A percentile compares a stretch with the other conserved stretches of the same genome.
phyloP scores from a whole-genome alignment of 495 filamentous ascomycete species.

The Apodospora peruviana region DNA sequence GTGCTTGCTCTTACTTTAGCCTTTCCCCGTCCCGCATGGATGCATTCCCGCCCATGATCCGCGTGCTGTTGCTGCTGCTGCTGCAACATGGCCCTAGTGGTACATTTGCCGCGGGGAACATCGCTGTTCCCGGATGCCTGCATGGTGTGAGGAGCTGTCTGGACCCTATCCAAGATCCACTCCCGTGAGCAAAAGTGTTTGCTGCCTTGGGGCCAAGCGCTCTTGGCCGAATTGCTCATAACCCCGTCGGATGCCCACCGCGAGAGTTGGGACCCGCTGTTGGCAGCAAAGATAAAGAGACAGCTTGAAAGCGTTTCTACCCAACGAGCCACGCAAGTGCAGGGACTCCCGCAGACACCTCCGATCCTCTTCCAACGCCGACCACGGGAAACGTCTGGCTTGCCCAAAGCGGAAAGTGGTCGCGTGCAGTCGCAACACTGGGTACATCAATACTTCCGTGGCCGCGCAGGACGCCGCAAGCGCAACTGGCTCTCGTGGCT shows the following conservation, averaged over 20 bases:
- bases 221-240: too few relatives aligned
- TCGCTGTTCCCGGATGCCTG: constrained; percentile 6
- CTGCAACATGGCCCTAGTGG: constrained; percentile 16
- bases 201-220: too few relatives aligned
- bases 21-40: not conserved
- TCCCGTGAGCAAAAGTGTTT: too few relatives aligned
- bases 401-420: not conserved
- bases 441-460: not conserved
- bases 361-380: too few relatives aligned
- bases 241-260: too few relatives aligned
- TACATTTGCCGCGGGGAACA: constrained; percentile 8
- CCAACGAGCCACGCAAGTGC: too few relatives aligned
- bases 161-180: not conserved
- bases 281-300: too few relatives aligned
- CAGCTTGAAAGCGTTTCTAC: too few relatives aligned
- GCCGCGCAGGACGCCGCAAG: constrained; percentile 3
- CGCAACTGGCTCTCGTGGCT: not conserved
- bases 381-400: too few relatives aligned
- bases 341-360: too few relatives aligned
- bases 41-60: not conserved
- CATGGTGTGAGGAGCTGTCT: constrained; percentile 1
- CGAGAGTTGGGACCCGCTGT: too few relatives aligned
- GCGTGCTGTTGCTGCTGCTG: constrained; percentile 1
- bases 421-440: not conserved
- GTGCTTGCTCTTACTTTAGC: constrained; percentile 1